Evolutionary conservation across 2,329 filamentous ascomycete species (phyloP).

Genomic region (Epichloe glyceriae): DNA sequence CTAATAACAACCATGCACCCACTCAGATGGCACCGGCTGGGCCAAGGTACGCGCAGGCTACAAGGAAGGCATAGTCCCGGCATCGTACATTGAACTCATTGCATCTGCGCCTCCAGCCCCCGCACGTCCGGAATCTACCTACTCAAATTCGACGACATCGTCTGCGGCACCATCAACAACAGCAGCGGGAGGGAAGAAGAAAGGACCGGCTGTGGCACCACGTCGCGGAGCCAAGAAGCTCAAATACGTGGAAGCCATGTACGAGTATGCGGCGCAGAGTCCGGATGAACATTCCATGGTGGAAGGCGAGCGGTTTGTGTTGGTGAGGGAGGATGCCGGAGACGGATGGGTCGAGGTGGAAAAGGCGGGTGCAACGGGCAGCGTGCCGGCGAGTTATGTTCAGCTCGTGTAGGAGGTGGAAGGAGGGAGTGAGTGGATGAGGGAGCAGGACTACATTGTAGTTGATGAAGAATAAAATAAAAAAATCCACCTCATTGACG

Average conservation of each 20-base stretch:
- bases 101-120: constrained; percentile 31
- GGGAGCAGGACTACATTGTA: not conserved
- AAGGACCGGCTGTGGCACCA: constrained; percentile 83
- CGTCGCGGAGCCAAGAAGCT: constrained; percentile 85
- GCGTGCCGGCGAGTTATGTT: constrained; percentile 89
- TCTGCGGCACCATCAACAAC: constrained; percentile 20
- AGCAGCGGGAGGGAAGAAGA: constrained; percentile 50
- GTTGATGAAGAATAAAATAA: too few species aligned
- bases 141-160: constrained; percentile 53
- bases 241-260: constrained; percentile 84
- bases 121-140: constrained; percentile 57
- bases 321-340: constrained; percentile 75
- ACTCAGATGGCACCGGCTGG: constrained; percentile 79
- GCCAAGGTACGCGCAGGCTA: constrained; percentile 64
- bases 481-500: not conserved
- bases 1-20: not conserved
- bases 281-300: constrained; percentile 81
- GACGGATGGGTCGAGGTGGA: constrained; percentile 98
- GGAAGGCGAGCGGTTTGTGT: constrained; percentile 83
- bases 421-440: not conserved
- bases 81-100: constrained; percentile 66
- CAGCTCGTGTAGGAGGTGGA: constrained; percentile 45
- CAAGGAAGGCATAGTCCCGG: constrained; percentile 75
- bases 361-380: constrained; percentile 72
- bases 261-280: constrained; percentile 78